Base-by-base conservation (phyloP, 2,329 filamentous ascomycete species). In the Fusarium ambrosium region DNA sequence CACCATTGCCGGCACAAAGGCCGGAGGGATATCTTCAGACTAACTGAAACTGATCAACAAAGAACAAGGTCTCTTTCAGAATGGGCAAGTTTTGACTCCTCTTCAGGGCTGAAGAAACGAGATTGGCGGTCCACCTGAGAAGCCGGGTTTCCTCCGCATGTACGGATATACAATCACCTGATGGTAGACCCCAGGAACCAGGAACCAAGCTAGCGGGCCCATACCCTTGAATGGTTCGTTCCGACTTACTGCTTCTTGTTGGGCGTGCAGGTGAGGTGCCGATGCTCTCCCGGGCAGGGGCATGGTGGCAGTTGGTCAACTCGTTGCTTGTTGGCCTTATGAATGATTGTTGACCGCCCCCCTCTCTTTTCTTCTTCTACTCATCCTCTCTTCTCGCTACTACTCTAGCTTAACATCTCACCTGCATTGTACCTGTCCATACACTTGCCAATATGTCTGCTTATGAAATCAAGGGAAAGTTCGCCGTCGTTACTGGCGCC, bases 401-500 rank as follows among this genome's bases (percentile, higher is more conserved):
- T 9, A 48, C 7, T 48, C 22, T 48, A 48, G 22, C 27, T 27
- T 48, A 10, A 48, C 22, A 14, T 48, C 22, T 48, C 16, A 48
- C 22, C 14, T 48, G 22, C 45, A 22, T 51, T 16, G 27, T 8
- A 27, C 8, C 32, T 10, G 7, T 39, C 20, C 2, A 20, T 11
- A 34, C 24, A 24, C 14, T 48, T 48, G 45, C 22, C 45, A 48
- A 9, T 16, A 73, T 72, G 71, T 56, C 71, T 27, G 24, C 9
- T 2, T 73, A 69, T 27, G 32, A 67, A 4, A 37, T 64, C 14
- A 67, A 66, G 45, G 60, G 60, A n/a, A 73, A 67, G 61, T 61
- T 58, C 27, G 69, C 69, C 16, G 43, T 73, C 14, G 63, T 73
- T 0, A 73, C 70, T 41, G 71, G 71, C 27, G 71, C 64, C 4